phyloP scores from a whole-genome alignment of 139 green algal genomes.

The Tetradesmus lagerheimii region DNA sequence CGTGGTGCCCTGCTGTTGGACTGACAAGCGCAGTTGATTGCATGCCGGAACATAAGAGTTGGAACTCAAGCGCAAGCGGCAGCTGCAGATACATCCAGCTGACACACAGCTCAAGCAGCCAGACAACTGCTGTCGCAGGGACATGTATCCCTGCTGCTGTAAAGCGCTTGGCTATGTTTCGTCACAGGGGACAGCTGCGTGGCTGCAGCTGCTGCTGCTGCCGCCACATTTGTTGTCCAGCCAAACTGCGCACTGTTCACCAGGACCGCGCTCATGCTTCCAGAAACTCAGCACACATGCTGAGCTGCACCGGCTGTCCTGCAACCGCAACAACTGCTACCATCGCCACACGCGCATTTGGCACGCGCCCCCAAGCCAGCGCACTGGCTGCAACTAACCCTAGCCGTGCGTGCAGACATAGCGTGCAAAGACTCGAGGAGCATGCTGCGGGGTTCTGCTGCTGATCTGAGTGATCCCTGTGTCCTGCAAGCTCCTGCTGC shows the following conservation, averaged over 20 bases:
- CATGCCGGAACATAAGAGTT: too few species aligned
- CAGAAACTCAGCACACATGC: background rate
- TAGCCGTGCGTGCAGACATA: background rate
- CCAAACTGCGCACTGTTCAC: too few species aligned
- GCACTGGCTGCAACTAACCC: background rate
- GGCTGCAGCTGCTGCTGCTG: background rate
- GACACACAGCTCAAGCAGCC: too few species aligned
- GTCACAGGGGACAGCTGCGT: background rate
- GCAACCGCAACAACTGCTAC: too few species aligned
- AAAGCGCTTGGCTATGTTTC: background rate
- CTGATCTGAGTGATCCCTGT: background rate
- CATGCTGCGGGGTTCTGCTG: background rate
- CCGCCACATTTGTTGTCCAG: background rate
- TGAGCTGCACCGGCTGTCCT: background rate
- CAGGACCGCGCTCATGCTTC: too few species aligned
- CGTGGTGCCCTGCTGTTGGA: too few species aligned
- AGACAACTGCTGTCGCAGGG: too few species aligned
- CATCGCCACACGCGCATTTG: background rate
- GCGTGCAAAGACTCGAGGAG: background rate
- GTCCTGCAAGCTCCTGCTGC: constrained; percentile 32
- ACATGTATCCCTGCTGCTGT: too few species aligned
- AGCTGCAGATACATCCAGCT: too few species aligned
- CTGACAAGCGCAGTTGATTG: too few species aligned
- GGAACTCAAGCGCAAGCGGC: too few species aligned
- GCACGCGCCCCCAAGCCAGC: background rate